These are phyloP conservation scores for Phytophthora sojae DNA, from an alignment of 352 stramenopile species.

Conservation along the genomic window DNA sequence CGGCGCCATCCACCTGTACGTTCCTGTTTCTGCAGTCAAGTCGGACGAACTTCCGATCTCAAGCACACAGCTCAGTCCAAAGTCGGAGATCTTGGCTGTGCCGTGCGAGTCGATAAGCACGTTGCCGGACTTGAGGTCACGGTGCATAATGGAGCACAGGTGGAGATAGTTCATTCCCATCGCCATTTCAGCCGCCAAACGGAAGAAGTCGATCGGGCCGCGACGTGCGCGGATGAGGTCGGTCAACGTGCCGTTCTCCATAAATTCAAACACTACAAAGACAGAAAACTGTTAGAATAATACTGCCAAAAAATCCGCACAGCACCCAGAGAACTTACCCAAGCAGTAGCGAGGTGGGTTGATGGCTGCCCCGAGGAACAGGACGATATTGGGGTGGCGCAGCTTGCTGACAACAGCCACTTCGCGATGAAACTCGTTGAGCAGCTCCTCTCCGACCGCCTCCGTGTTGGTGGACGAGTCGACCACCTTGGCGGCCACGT, in stretches of 20 bases:
- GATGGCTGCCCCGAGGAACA: conserved; percentile 86
- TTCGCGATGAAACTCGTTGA: conserved; percentile 88
- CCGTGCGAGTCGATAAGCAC: conserved; percentile 87
- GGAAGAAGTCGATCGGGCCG: conserved; percentile 83
- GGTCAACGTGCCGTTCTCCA: conserved; percentile 87
- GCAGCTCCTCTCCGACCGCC: conserved; percentile 72
- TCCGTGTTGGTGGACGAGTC: conserved; percentile 78
- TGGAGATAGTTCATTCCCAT: conserved; percentile 97
- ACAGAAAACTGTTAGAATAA: background rate
- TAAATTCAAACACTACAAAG: conserved; percentile 84
- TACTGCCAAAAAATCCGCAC: background rate
- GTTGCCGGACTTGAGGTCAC: conserved; percentile 97
- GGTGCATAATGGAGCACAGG: conserved; percentile 94
- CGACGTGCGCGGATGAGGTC: conserved; percentile 79
- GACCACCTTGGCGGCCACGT: conserved; percentile 83
- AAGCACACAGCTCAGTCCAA: conserved; percentile 86
- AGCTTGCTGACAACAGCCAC: conserved; percentile 87
- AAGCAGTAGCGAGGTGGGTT: conserved; percentile 84
- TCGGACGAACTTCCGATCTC: conserved; percentile 82
- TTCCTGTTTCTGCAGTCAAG: conserved; percentile 88
- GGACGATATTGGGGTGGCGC: conserved; percentile 86
- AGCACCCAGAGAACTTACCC: conserved; percentile 42
- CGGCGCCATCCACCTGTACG: conserved; percentile 96
- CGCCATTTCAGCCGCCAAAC: conserved; percentile 74
- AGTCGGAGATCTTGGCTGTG: conserved; percentile 91